Percentiles rank a stretch among this genome's conserved stretches.
These are phyloP conservation scores for Thelonectria discophora DNA, from an alignment of 2,329 filamentous ascomycete genomes.

Conservation along the genomic window DNA sequence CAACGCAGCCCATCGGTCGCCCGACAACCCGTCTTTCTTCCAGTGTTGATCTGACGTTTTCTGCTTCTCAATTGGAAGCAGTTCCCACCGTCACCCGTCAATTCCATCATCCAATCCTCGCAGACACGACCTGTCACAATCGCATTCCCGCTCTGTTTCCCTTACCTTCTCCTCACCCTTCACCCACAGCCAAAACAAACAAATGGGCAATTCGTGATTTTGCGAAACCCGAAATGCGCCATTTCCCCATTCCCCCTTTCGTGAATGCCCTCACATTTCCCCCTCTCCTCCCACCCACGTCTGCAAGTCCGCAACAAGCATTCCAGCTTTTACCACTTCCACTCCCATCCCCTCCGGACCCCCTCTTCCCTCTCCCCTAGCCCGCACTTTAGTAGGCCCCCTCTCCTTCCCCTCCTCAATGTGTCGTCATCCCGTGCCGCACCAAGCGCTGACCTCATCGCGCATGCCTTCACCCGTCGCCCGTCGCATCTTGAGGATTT, in stretches of 20 bases:
- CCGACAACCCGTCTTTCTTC: too few species aligned
- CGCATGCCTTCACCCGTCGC: slow-evolving; percentile 26
- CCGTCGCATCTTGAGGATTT: background rate
- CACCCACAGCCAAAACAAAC: background rate
- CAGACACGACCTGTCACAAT: background rate
- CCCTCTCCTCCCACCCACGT: background rate
- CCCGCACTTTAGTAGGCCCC: background rate
- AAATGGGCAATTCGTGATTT: too few species aligned
- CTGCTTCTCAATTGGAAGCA: too few species aligned
- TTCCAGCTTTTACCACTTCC: background rate
- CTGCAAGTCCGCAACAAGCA: too few species aligned
- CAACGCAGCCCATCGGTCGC: too few species aligned
- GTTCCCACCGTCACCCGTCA: too few species aligned
- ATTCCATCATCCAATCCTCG: too few species aligned
- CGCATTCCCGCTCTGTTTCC: slow-evolving; percentile 1
- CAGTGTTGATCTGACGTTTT: too few species aligned
- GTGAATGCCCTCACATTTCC: slow-evolving; percentile 21
- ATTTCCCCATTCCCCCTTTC: slow-evolving; percentile 1
- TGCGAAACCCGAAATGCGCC: slow-evolving; percentile 7
- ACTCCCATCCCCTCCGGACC: too few species aligned
- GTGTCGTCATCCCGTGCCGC: slow-evolving; percentile 40
- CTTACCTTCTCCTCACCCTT: too few species aligned
- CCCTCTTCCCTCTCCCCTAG: too few species aligned
- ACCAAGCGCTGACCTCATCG: slow-evolving; percentile 43
- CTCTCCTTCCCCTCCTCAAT: background rate